Base-by-base conservation (phyloP, 192 early-diverging fungal genomes). In the Umbelopsis sp. region DNA sequence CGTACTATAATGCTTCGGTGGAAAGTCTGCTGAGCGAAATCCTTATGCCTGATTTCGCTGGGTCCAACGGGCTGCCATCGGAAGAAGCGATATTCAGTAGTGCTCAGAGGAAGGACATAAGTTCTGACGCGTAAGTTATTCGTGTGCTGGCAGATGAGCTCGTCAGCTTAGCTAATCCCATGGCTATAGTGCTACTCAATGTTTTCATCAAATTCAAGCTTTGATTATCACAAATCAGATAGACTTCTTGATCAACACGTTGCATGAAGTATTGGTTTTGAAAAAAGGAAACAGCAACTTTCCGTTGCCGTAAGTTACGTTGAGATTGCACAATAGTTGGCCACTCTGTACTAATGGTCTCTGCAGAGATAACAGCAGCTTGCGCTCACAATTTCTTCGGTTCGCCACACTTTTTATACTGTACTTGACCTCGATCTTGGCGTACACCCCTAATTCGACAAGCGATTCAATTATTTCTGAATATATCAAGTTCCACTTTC, bases 331-430 rank as follows among this genome's bases (percentile, higher is more conserved):
- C 2, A 0, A 2, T 61, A 1, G 1, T 16, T 35, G 23, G 2
- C 12, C 15, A 5, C 15, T 1, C 13, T 3, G 25, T 25, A 35
- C 27, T 33, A 27, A 15, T 10, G 37, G 7, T 4, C n/a, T 25
- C 2, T 35, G 4, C 11, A 61, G 55, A 12, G 16, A 16, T 30
- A 30, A 61, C 5, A 61, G 25, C 30, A n/a, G 33, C 55, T 30
- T 81, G 23, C 74, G 73, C 49, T 80, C 76, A 30, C 83, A 88
- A 44, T 72, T 92, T 49, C 72, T 94, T 47, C 89, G 92, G 16
- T 85, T 95, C 65, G 73, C 91, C 47, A 83, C 87, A 1, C 91
- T 94, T 66, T 78, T 87, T 9, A 81, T 90, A 5, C 75, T 93
- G n/a, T 74, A 86, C 18, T 66, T 93, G n/a, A 87, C 85, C 7